Evolutionary conservation across 371 early-diverging fungal species (phyloP).

Genomic region (Dichotomocladium elegans): DNA sequence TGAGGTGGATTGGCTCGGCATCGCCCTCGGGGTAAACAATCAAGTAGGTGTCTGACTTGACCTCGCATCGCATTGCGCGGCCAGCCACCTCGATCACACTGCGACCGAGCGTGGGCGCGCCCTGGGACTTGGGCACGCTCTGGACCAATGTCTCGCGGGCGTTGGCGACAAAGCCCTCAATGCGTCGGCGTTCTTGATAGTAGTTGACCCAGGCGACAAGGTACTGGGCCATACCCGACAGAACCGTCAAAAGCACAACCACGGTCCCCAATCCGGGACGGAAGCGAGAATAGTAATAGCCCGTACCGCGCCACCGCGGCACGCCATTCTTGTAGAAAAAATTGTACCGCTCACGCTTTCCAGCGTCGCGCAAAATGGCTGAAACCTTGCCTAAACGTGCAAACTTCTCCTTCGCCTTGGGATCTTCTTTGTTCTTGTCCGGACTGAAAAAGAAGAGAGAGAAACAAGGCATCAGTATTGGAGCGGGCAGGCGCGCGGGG

Average conservation of each 20-base stretch:
- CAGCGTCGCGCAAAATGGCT: slow-evolving; percentile 62
- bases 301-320: slow-evolving; percentile 84
- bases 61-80: slow-evolving; percentile 37
- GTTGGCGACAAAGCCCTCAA: slow-evolving; percentile 39
- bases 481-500: too few species aligned
- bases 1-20: slow-evolving; percentile 28
- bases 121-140: slow-evolving; percentile 35
- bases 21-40: slow-evolving; percentile 34
- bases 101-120: slow-evolving; percentile 39
- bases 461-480: too few species aligned
- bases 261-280: slow-evolving; percentile 76
- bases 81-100: slow-evolving; percentile 33
- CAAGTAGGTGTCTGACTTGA: slow-evolving; percentile 35
- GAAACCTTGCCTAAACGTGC: slow-evolving; percentile 67
- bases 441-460: slow-evolving; percentile 51
- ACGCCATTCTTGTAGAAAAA: slow-evolving; percentile 87
- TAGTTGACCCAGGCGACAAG: slow-evolving; percentile 61
- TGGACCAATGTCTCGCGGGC: slow-evolving; percentile 28
- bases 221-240: slow-evolving; percentile 65
- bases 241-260: slow-evolving; percentile 45
- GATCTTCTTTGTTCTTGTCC: slow-evolving; percentile 66
- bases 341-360: slow-evolving; percentile 74
- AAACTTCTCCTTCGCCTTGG: slow-evolving; percentile 57
- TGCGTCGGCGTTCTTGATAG: slow-evolving; percentile 56
- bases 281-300: slow-evolving; percentile 74